phyloP scores from a whole-genome alignment of 345 rosid genomes.

The Dovyalis caffra region DNA sequence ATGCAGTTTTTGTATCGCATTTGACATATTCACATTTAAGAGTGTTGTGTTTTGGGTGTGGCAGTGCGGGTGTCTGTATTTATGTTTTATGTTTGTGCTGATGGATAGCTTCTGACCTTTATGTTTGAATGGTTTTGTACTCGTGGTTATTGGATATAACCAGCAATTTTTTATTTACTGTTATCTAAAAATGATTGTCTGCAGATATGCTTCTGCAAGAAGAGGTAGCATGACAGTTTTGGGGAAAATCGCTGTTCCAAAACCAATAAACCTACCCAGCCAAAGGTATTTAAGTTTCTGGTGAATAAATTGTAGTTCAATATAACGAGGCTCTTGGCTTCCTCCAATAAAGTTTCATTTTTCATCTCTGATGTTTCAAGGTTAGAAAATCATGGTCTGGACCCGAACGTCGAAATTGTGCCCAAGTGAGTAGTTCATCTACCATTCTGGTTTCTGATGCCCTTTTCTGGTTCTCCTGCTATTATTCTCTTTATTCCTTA shows the following conservation, averaged over 20 bases:
- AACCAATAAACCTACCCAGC: conserved; percentile 96
- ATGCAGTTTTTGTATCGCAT: not conserved
- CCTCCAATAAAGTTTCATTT: not conserved
- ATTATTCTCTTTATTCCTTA: not conserved
- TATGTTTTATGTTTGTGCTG: not conserved
- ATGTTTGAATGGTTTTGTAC: not conserved
- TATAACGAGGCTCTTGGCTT: conserved; percentile 1
- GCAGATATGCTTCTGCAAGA: conserved; percentile 81
- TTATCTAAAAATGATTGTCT: not conserved
- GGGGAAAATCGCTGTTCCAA: conserved; percentile 96
- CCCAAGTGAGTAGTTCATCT: conserved; percentile 74
- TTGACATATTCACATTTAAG: not conserved
- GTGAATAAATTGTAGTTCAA: not conserved
- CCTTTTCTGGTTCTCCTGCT: not conserved
- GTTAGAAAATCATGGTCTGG: conserved; percentile 96
- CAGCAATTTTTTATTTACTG: not conserved
- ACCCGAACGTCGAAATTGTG: conserved; percentile 95
- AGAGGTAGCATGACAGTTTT: conserved; percentile 87
- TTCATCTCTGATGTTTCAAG: conserved; percentile 43
- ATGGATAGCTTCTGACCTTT: not conserved
- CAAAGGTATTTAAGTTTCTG: conserved; percentile 60
- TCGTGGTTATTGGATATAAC: not conserved
- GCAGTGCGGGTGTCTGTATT: not conserved
- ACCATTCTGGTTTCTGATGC: not conserved
- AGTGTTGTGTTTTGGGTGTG: not conserved